A percentile compares a stretch with the other conserved stretches of the same genome.
These are phyloP conservation scores for Knoxdaviesia proteae DNA, from an alignment of 2,329 filamentous ascomycete genomes.

Conservation along the genomic window DNA sequence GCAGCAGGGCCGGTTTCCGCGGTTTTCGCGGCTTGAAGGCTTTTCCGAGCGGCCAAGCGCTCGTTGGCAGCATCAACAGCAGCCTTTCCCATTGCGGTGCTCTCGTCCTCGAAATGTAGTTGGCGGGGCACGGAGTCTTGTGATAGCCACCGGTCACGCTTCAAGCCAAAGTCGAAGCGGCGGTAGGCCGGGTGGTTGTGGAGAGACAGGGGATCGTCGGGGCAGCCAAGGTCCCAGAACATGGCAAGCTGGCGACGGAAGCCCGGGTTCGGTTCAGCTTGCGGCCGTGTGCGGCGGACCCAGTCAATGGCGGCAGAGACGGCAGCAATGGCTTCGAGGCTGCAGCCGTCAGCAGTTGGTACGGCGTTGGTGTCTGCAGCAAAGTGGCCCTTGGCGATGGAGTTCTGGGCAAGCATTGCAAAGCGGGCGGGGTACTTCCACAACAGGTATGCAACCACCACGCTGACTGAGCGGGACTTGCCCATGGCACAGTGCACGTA, in stretches of 20 bases:
- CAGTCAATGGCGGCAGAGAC: conserved; percentile 42
- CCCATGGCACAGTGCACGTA: conserved; percentile 72
- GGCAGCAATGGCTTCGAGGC: conserved; percentile 16
- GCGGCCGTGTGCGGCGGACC: conserved; percentile 47
- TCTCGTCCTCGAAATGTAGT: conserved; percentile 64
- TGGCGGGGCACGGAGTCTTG: conserved; percentile 44
- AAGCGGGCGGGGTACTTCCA: conserved; percentile 38
- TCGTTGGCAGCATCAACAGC: conserved; percentile 20
- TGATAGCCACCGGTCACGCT: conserved; percentile 17
- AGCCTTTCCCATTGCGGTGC: background rate
- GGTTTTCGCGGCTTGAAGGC: background rate
- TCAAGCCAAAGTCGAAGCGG: conserved; percentile 38
- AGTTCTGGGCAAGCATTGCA: conserved; percentile 20
- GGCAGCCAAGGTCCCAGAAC: conserved; percentile 74
- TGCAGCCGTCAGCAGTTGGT: background rate
- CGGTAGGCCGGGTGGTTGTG: conserved; percentile 60
- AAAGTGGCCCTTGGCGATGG: conserved; percentile 12
- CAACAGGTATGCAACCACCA: conserved; percentile 70
- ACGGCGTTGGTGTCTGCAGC: too few relatives aligned
- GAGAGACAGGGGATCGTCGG: conserved; percentile 23
- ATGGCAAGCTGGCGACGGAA: conserved; percentile 79
- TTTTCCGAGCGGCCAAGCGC: background rate
- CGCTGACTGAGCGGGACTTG: conserved; percentile 76
- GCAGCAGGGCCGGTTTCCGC: conserved; percentile 1
- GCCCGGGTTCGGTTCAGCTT: conserved; percentile 75